phyloP scores from a whole-genome alignment of 2,329 filamentous ascomycete species.

The Calonectria hawksworthii region DNA sequence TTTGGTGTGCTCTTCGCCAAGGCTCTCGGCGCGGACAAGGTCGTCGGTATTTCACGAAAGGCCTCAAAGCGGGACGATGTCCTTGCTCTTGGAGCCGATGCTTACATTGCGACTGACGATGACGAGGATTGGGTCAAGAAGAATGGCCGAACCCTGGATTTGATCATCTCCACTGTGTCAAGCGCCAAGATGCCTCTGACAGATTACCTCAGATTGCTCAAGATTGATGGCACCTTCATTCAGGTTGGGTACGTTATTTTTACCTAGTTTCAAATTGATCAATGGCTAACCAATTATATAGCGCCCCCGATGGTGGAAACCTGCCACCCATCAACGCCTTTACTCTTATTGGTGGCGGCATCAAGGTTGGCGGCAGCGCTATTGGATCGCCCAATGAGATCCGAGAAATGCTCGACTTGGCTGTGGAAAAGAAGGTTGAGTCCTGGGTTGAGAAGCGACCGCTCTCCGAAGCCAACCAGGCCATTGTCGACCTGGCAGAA shows the following conservation, averaged over 20 bases:
- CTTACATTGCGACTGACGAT: slow-evolving; percentile 69
- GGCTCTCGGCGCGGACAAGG: slow-evolving; percentile 69
- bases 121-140: slow-evolving; percentile 64
- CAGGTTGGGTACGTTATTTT: slow-evolving; percentile 62
- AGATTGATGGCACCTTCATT: slow-evolving; percentile 68
- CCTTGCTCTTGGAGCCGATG: slow-evolving; percentile 66
- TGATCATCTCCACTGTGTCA: slow-evolving; percentile 77
- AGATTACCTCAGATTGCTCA: slow-evolving; percentile 51
- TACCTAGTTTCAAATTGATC: not conserved
- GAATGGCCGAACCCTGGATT: slow-evolving; percentile 73
- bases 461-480: slow-evolving; percentile 68
- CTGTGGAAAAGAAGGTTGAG: slow-evolving; percentile 66
- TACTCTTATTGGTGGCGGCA: slow-evolving; percentile 4
- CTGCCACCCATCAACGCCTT: slow-evolving; percentile 24
- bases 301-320: slow-evolving; percentile 44
- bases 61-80: slow-evolving; percentile 70
- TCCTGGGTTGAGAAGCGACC: slow-evolving; percentile 68
- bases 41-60: slow-evolving; percentile 69
- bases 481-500: slow-evolving; percentile 67
- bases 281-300: slow-evolving; percentile 7
- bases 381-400: slow-evolving; percentile 68
- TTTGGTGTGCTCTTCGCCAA: slow-evolving; percentile 77
- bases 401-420: slow-evolving; percentile 70
- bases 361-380: slow-evolving; percentile 49
- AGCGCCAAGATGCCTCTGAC: slow-evolving; percentile 34